A percentile compares a stretch with the other conserved stretches of the same genome.
Evolutionary conservation across 2,329 filamentous ascomycete genomes (phyloP).

Genomic region (Cadophora luteo-olivacea): DNA sequence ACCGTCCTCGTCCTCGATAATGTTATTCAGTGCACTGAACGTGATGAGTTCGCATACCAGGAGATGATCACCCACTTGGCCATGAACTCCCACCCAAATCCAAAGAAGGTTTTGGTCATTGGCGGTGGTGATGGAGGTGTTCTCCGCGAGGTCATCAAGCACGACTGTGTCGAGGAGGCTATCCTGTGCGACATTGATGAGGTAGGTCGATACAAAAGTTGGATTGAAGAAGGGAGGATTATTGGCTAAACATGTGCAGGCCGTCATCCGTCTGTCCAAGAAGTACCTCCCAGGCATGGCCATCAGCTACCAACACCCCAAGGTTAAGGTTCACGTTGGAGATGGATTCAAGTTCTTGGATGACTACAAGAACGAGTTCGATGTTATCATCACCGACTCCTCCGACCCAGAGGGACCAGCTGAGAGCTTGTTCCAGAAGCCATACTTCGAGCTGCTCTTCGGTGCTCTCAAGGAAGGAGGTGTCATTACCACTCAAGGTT

Average conservation of each 20-base stretch:
- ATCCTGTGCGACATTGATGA: conserved; percentile 98
- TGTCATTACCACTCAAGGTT: conserved; percentile 99
- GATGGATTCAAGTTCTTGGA: conserved; percentile 99
- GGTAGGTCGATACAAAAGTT: conserved; percentile 52
- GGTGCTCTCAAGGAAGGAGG: conserved; percentile 92
- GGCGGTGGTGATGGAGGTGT: conserved; percentile 97
- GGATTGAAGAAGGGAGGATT: conserved; percentile 7
- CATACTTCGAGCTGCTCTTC: conserved; percentile 94
- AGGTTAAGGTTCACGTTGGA: conserved; percentile 89
- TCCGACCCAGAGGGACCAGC: conserved; percentile 97
- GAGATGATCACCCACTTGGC: conserved; percentile 99
- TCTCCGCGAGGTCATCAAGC: conserved; percentile 98
- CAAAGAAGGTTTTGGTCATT: conserved; percentile 98
- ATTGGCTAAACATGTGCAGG: conserved; percentile 53
- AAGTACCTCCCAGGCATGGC: conserved; percentile 96
- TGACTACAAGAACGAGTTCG: conserved; percentile 96
- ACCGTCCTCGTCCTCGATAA: conserved; percentile 97
- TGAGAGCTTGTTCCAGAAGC: conserved; percentile 96
- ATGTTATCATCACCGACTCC: conserved; percentile 99
- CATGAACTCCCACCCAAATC: conserved; percentile 98
- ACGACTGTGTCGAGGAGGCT: conserved; percentile 95
- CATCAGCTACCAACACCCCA: conserved; percentile 91
- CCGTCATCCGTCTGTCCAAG: conserved; percentile 98
- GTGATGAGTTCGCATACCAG: conserved; percentile 99
- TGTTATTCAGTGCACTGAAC: conserved; percentile 98